Base-by-base conservation (phyloP, 1,284 basidiomycete species). In the Ceratobasidium sp. region DNA sequence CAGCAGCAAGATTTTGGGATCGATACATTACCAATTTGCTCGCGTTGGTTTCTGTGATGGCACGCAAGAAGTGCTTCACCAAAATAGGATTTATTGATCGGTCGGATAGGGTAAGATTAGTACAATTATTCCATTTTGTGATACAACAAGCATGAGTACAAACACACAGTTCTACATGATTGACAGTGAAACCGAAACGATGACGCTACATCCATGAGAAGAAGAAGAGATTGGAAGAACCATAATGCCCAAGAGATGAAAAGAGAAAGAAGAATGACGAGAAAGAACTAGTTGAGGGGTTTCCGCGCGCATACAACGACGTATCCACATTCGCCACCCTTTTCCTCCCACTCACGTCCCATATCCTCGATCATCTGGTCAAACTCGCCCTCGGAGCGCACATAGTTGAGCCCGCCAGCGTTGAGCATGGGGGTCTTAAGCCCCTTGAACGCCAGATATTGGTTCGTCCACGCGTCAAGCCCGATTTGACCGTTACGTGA, bases 371-470 rank as follows among this genome's bases (percentile, higher is more conserved):
- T 73, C 70, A 73, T 61, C 58, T 73, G 70, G 42, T 73, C 70
- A 73, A 61, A 73, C 58, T 73, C 70, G 56, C 55, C 70, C 56
- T 73, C 70, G 70, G 56, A 60, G 15, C 42, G 70, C 18, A 73
- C 58, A 15, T 46, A 51, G 23, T 44, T 33, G 13, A 73, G 70
- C 9, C 70, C 70, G 18, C 70, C 70, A 15, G 70, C 70, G 20
- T 73, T 73, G 56, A 73, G 70, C 70, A 73, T 73, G 39, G 70
- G 70, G 7, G 70, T 73, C 70, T 73, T 73, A 56, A 73, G 70
- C 10, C 70, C 70, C 58, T 73, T 73, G 70, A 73, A 73, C 12
- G 70, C 70, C 18, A 73, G 56, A 40, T 73, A 73, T 44, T 73
- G 70, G 58, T 73, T 73, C 42, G 70, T 73, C 70, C 70, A 73